These are phyloP conservation scores for Ramichloridium luteum DNA, from an alignment of 2,329 filamentous ascomycete genomes.

Conservation along the genomic window DNA sequence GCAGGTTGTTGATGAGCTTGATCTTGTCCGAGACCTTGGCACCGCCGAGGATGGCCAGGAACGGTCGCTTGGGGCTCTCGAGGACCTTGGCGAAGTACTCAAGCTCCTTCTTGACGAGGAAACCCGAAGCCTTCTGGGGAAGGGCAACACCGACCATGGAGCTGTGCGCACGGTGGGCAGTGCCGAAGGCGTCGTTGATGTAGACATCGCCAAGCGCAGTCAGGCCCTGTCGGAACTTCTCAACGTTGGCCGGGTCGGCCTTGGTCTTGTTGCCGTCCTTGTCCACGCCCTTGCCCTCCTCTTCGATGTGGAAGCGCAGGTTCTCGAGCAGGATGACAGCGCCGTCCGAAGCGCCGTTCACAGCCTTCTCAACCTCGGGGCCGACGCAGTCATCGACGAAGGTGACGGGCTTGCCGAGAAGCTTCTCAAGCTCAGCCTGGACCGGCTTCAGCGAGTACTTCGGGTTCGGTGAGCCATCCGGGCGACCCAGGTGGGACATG, in stretches of 20 bases:
- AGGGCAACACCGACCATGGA: constrained; percentile 97
- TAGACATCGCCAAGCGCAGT: constrained; percentile 92
- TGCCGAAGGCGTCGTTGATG: constrained; percentile 98
- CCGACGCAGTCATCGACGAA: constrained; percentile 89
- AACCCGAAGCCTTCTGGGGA: constrained; percentile 91
- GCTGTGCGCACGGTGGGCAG: constrained; percentile 94
- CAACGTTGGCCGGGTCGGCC: constrained; percentile 86
- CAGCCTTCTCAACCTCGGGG: constrained; percentile 74
- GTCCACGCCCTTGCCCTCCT: constrained; percentile 94
- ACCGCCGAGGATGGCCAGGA: constrained; percentile 95
- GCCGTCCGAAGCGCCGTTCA: constrained; percentile 69
- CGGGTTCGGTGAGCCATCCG: constrained; percentile 74
- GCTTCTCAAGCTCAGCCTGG: constrained; percentile 61
- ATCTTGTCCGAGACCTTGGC: constrained; percentile 99
- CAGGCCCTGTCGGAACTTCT: constrained; percentile 86
- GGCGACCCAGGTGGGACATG: constrained; percentile 97
- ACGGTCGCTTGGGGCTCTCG: constrained; percentile 83
- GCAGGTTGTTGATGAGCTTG: constrained; percentile 95
- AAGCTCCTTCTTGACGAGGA: constrained; percentile 99
- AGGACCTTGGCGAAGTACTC: constrained; percentile 98
- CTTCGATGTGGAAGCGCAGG: constrained; percentile 93
- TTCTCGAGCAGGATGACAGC: constrained; percentile 91
- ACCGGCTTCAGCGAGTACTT: constrained; percentile 96
- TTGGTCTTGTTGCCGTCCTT: constrained; percentile 93
- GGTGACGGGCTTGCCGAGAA: constrained; percentile 70